Percentiles rank a stretch among this genome's conserved stretches.
Conservation (phyloP, 2,329 filamentous ascomycete genomes). For the Didymella lethalis region DNA sequence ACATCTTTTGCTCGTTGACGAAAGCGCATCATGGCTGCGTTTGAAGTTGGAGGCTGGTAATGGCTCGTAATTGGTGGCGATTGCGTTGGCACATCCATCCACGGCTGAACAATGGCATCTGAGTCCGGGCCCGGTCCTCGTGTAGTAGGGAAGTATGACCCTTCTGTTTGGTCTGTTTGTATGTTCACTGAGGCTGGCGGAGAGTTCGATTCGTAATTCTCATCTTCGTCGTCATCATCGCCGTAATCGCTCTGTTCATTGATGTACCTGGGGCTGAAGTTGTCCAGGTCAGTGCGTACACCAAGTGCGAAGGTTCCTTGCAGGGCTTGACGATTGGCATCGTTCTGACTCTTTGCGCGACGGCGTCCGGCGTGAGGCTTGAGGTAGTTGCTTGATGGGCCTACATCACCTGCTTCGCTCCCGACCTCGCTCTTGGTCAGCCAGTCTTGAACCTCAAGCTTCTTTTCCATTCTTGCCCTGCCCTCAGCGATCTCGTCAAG, state of each 20-base stretch:
- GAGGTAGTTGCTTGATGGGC: constrained; percentile 35
- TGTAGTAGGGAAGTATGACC: constrained; percentile 43
- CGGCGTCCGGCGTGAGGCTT: constrained; percentile 47
- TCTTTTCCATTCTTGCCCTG: constrained; percentile 59
- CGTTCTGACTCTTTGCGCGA: constrained; percentile 59
- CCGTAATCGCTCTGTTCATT: constrained; percentile 51
- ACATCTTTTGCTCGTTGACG: constrained; percentile 59
- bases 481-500: constrained; percentile 60
- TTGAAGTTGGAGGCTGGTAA: constrained; percentile 62
- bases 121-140: constrained; percentile 31
- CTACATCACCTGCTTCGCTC: constrained; percentile 57
- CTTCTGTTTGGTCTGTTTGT: constrained; percentile 34
- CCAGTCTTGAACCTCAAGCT: constrained; percentile 63
- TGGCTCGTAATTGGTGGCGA: constrained; percentile 42
- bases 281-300: constrained; percentile 41
- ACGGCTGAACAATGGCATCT: constrained; percentile 51
- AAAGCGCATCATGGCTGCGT: constrained; percentile 64
- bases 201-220: constrained; percentile 30
- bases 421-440: constrained; percentile 56
- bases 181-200: constrained; percentile 48
- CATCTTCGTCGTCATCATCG: constrained; percentile 48
- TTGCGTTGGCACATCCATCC: constrained; percentile 57
- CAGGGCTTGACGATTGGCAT: constrained; percentile 39
- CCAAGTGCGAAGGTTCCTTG: constrained; percentile 42
- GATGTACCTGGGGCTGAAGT: constrained; percentile 51